phyloP scores from a whole-genome alignment of 1,284 basidiomycete genomes.

The Macrocystidia cucumis region DNA sequence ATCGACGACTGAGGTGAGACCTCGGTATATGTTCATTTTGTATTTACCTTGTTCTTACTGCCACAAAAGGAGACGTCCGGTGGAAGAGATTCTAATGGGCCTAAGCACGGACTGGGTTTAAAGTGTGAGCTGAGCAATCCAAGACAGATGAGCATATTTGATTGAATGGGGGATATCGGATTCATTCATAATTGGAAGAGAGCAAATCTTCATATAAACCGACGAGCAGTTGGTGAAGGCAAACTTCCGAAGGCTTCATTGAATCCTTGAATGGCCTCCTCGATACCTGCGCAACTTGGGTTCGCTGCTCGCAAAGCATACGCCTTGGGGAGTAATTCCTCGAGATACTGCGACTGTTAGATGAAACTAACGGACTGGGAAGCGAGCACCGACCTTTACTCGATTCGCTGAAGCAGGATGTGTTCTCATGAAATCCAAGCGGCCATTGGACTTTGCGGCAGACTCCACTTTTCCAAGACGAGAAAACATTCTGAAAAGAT shows the following conservation, averaged over 20 bases:
- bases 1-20: too few relatives aligned
- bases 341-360: conserved; percentile 34
- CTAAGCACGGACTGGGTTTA: too few relatives aligned
- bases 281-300: conserved; percentile 33
- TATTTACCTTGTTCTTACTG: too few relatives aligned
- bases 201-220: too few relatives aligned
- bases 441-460: conserved; percentile 16
- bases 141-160: too few relatives aligned
- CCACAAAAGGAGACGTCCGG: too few relatives aligned
- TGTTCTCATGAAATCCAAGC: conserved; percentile 55
- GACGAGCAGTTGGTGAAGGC: too few relatives aligned
- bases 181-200: too few relatives aligned
- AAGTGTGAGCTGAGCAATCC: too few relatives aligned
- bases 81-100: too few relatives aligned
- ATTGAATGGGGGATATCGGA: too few relatives aligned
- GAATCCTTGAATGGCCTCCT: conserved; percentile 23
- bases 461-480: conserved; percentile 51
- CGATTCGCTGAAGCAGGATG: conserved; percentile 71
- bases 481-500: conserved; percentile 50
- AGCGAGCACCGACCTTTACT: conserved; percentile 44
- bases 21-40: too few relatives aligned
- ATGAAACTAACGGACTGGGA: conserved; percentile 1
- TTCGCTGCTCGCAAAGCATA: conserved; percentile 41
- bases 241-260: conserved; percentile 14
- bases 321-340: conserved; percentile 47